A percentile compares a stretch with the other conserved stretches of the same genome.
These are phyloP conservation scores for Fusarium bulbicola DNA, from an alignment of 2,329 filamentous ascomycete genomes.

Conservation along the genomic window DNA sequence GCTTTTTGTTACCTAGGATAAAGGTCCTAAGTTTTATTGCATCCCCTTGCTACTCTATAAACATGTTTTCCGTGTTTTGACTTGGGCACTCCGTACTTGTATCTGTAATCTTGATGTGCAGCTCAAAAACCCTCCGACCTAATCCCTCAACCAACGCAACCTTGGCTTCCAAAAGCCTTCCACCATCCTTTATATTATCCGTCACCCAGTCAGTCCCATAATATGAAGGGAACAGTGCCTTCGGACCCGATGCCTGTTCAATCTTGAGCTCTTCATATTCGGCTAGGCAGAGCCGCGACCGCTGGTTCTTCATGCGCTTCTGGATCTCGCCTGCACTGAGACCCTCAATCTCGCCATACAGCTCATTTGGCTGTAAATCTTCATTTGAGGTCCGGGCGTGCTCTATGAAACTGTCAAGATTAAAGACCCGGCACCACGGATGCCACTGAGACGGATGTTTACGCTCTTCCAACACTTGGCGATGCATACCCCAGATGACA, in stretches of 20 bases:
- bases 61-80: no score
- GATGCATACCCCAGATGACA: conserved; percentile 37
- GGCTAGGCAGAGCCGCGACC: conserved; percentile 1
- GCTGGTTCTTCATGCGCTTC: conserved; percentile 16
- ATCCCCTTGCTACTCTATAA: no score
- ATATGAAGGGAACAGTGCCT: conserved; percentile 26
- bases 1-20: no score
- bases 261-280: not conserved
- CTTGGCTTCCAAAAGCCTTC: not conserved
- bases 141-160: conserved; percentile 19
- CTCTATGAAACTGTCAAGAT: conserved; percentile 15
- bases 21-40: no score
- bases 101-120: conserved; percentile 11
- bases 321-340: conserved; percentile 23
- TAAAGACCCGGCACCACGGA: conserved; percentile 37
- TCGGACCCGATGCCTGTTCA: not conserved
- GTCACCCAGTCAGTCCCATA: not conserved
- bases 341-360: conserved; percentile 5
- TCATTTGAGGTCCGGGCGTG: not conserved
- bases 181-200: conserved; percentile 2
- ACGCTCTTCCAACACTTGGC: not conserved
- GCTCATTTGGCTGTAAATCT: conserved; percentile 1
- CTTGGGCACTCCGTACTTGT: not conserved
- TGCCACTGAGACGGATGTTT: not conserved
- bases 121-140: conserved; percentile 30